Evolutionary conservation across 306 rosid genomes (phyloP).

Genomic region (Vigna nakashimae): DNA sequence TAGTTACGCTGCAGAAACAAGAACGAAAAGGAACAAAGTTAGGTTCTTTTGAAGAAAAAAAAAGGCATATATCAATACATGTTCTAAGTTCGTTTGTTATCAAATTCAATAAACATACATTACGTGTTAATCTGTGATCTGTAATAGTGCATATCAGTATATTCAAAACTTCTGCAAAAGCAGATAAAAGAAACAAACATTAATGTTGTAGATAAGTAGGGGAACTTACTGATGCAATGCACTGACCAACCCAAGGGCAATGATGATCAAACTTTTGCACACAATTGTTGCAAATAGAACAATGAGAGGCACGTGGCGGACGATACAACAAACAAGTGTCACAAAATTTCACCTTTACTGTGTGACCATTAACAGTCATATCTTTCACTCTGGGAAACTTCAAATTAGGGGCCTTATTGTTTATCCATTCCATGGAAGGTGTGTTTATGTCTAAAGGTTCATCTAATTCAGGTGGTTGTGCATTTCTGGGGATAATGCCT

Average conservation of each 20-base stretch:
- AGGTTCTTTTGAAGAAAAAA: slow-evolving; percentile 28
- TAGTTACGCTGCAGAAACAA: slow-evolving; percentile 81
- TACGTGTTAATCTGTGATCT: background rate
- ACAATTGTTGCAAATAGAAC: slow-evolving; percentile 93
- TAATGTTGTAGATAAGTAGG: background rate
- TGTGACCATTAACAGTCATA: slow-evolving; percentile 67
- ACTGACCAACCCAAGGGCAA: slow-evolving; percentile 99
- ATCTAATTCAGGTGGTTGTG: slow-evolving; percentile 65
- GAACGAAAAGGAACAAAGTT: slow-evolving; percentile 27
- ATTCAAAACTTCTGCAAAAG: background rate
- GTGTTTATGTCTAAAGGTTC: slow-evolving; percentile 48
- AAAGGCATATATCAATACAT: no score
- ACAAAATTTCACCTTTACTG: slow-evolving; percentile 84
- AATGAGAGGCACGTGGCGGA: slow-evolving; percentile 95
- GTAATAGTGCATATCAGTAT: background rate
- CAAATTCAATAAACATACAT: background rate
- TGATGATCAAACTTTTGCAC: slow-evolving; percentile 97
- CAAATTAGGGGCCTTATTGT: slow-evolving; percentile 50
- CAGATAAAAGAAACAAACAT: background rate
- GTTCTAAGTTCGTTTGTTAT: no score
- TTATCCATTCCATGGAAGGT: slow-evolving; percentile 73
- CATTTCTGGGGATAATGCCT: slow-evolving; percentile 84
- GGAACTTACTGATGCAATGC: slow-evolving; percentile 71
- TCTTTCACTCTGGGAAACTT: slow-evolving; percentile 81
- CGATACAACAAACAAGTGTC: slow-evolving; percentile 92